Conservation (phyloP, 805 yeast species). For the Lipomyces japonicus region DNA sequence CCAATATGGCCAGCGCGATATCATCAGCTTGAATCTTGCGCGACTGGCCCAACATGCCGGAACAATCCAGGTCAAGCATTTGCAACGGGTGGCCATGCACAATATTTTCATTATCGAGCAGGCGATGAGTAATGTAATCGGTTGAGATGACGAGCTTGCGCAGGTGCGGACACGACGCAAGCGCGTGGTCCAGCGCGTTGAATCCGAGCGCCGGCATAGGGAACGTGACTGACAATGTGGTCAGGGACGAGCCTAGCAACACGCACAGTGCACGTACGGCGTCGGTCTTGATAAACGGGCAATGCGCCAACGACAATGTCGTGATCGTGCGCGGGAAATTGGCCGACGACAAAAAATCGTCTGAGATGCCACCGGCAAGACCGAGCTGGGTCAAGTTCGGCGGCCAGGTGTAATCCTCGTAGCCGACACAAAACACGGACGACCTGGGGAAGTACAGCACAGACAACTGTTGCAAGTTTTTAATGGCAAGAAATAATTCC, state of each 20-base stretch:
- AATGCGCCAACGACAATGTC: conserved; percentile 75
- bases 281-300: conserved; percentile 69
- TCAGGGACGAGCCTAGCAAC: conserved; percentile 63
- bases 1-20: conserved; percentile 76
- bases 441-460: conserved; percentile 85
- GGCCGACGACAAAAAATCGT: conserved; percentile 67
- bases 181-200: conserved; percentile 67
- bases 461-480: conserved; percentile 57
- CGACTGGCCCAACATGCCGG: conserved; percentile 79
- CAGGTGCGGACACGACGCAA: conserved; percentile 73
- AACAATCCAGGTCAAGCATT: conserved; percentile 68
- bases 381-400: conserved; percentile 64
- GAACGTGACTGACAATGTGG: conserved; percentile 63
- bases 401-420: conserved; percentile 68
- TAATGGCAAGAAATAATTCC: conserved; percentile 73
- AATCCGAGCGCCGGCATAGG: conserved; percentile 81
- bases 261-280: conserved; percentile 60
- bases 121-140: conserved; percentile 61
- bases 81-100: conserved; percentile 50
- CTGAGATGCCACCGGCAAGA: conserved; percentile 84
- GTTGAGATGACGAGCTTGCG: conserved; percentile 63
- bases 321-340: conserved; percentile 70
- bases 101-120: conserved; percentile 40
- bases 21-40: conserved; percentile 84
- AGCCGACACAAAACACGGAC: conserved; percentile 59